These are phyloP conservation scores for Exophiala xenobiotica DNA, from an alignment of 2,329 filamentous ascomycete genomes.

Conservation along the genomic window DNA sequence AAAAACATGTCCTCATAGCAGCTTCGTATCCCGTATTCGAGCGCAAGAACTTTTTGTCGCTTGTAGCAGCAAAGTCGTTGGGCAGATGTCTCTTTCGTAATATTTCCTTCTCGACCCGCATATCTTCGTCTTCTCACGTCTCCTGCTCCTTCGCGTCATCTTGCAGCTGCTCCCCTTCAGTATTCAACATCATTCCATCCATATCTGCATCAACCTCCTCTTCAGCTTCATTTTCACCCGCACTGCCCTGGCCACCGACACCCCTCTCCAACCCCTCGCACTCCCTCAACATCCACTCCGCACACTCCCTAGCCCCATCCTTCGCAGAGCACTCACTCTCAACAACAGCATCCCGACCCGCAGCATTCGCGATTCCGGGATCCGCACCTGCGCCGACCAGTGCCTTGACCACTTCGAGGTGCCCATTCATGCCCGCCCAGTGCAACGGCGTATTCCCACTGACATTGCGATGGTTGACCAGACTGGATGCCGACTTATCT, in stretches of 20 bases:
- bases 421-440: constrained; percentile 89
- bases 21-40: too few relatives aligned
- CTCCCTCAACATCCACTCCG: constrained; percentile 31
- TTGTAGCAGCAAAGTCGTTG: background rate
- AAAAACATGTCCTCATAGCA: too few relatives aligned
- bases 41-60: too few relatives aligned
- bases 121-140: background rate
- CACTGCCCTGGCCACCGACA: constrained; percentile 13
- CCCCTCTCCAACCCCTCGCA: constrained; percentile 28
- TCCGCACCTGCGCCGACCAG: constrained; percentile 76
- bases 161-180: background rate
- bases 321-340: constrained; percentile 59
- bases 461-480: constrained; percentile 61
- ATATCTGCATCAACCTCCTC: background rate
- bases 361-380: constrained; percentile 74
- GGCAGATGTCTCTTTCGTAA: background rate
- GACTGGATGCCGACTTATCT: constrained; percentile 13
- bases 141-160: background rate
- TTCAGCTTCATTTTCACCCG: constrained; percentile 9
- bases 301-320: constrained; percentile 26
- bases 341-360: constrained; percentile 74
- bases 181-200: constrained; percentile 2
- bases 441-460: constrained; percentile 90
- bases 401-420: constrained; percentile 74
- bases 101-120: background rate